These are phyloP conservation scores for Candida frijolesensis DNA, from an alignment of 1,139 yeast genomes.

Conservation along the genomic window DNA sequence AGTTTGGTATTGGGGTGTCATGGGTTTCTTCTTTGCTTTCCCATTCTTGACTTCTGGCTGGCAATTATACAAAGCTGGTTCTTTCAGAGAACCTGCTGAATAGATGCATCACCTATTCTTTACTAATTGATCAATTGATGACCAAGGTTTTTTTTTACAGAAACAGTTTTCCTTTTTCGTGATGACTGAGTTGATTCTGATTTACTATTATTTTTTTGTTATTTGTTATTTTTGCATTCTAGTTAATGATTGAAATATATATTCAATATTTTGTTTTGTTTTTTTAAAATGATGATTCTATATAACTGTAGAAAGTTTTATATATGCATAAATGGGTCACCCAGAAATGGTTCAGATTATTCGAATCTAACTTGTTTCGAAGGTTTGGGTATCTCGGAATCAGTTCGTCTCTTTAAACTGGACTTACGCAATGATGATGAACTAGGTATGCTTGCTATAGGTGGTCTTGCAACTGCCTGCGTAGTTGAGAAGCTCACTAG, in stretches of 20 bases:
- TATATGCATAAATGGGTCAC: neutral
- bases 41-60: conserved; percentile 71
- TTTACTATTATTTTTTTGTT: neutral
- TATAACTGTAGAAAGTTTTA: neutral
- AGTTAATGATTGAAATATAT: conserved; percentile 1
- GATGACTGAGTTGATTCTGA: neutral
- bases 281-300: neutral
- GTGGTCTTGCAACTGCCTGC: neutral
- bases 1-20: conserved; percentile 76
- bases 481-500: neutral
- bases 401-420: conserved; percentile 4
- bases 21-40: conserved; percentile 58
- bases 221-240: conserved; percentile 2
- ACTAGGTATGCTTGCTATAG: neutral
- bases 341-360: neutral
- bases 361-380: conserved; percentile 31
- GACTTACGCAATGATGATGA: neutral
- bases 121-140: neutral
- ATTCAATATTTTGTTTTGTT: neutral
- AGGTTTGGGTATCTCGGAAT: conserved; percentile 9
- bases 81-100: conserved; percentile 27
- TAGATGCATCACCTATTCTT: neutral
- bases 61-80: conserved; percentile 78
- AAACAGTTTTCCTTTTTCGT: neutral
- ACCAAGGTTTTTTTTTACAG: neutral